Evolutionary conservation across 2,329 filamentous ascomycete genomes (phyloP).

Genomic region (Aspergillus melleus): DNA sequence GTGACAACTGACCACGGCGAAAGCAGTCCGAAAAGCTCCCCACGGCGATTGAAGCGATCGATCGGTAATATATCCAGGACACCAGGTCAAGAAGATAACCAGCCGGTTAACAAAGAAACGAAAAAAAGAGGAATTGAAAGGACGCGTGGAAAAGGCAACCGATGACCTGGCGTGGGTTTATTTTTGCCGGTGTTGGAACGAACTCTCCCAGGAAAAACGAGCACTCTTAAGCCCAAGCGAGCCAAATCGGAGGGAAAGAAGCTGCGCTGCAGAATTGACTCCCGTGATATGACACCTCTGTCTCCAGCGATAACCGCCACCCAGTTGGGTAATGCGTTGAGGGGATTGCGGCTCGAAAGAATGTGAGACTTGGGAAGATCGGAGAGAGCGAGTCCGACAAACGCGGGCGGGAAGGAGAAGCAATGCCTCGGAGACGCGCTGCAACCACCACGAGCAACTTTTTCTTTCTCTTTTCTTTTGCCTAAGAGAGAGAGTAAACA

Average conservation of each 20-base stretch:
- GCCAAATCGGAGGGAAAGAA: constrained; percentile 20
- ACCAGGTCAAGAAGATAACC: constrained; percentile 20
- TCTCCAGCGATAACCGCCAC: constrained; percentile 24
- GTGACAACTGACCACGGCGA: constrained; percentile 12
- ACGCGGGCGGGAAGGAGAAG: constrained; percentile 25
- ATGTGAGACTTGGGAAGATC: constrained; percentile 17
- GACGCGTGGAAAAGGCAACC: constrained; percentile 2
- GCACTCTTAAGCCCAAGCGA: constrained; percentile 12
- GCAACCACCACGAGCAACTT: constrained; percentile 14
- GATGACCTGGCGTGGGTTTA: constrained; percentile 12
- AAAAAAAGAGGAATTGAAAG: constrained; percentile 10
- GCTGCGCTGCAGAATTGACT: constrained; percentile 33
- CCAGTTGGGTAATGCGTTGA: constrained; percentile 25
- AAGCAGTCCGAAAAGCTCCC: constrained; percentile 14
- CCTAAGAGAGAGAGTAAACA: neutral
- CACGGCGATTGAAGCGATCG: constrained; percentile 14
- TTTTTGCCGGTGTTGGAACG: constrained; percentile 1
- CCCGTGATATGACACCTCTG: constrained; percentile 17
- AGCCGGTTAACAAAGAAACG: constrained; percentile 14
- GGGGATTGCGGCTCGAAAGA: constrained; percentile 24
- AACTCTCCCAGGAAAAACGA: neutral
- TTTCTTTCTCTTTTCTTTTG: neutral
- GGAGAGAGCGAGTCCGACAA: constrained; percentile 17
- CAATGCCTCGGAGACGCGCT: constrained; percentile 23
- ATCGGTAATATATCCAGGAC: constrained; percentile 17